Conservation (phyloP, 2,329 filamentous ascomycete genomes). For the Penicillium janthinellum region DNA sequence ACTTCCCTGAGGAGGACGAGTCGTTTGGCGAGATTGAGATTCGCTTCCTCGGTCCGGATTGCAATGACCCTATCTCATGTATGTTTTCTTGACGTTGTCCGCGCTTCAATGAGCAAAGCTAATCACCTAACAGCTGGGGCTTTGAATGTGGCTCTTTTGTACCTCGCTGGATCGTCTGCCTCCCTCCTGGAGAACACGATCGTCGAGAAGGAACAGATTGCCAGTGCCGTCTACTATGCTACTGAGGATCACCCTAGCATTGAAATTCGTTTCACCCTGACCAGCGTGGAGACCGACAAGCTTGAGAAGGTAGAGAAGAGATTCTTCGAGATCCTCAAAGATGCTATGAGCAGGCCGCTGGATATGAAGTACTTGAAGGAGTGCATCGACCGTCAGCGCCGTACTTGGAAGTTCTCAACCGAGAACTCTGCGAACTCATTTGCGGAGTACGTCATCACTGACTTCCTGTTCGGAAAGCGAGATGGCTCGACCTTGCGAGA, state of each 20-base stretch:
- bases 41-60: slow-evolving; percentile 82
- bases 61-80: slow-evolving; percentile 67
- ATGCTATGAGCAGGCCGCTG: slow-evolving; percentile 73
- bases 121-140: slow-evolving; percentile 59
- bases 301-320: slow-evolving; percentile 81
- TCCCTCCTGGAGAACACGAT: slow-evolving; percentile 88
- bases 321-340: slow-evolving; percentile 78
- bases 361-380: slow-evolving; percentile 90
- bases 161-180: slow-evolving; percentile 90
- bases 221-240: slow-evolving; percentile 79
- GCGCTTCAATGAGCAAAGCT: slow-evolving; percentile 15
- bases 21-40: slow-evolving; percentile 86
- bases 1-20: slow-evolving; percentile 97
- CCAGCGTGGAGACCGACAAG: slow-evolving; percentile 83
- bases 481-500: slow-evolving; percentile 75
- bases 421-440: slow-evolving; percentile 82
- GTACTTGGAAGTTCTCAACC: slow-evolving; percentile 79
- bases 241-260: slow-evolving; percentile 78
- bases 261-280: slow-evolving; percentile 82
- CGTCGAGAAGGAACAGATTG: slow-evolving; percentile 89
- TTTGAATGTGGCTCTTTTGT: slow-evolving; percentile 76
- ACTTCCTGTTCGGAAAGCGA: slow-evolving; percentile 85
- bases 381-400: slow-evolving; percentile 77
- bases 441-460: slow-evolving; percentile 81
- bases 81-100: slow-evolving; percentile 22